Percentiles rank a stretch among this genome's conserved stretches.
phyloP scores from a whole-genome alignment of 208 protist genomes.

The Leishmania arabica region DNA sequence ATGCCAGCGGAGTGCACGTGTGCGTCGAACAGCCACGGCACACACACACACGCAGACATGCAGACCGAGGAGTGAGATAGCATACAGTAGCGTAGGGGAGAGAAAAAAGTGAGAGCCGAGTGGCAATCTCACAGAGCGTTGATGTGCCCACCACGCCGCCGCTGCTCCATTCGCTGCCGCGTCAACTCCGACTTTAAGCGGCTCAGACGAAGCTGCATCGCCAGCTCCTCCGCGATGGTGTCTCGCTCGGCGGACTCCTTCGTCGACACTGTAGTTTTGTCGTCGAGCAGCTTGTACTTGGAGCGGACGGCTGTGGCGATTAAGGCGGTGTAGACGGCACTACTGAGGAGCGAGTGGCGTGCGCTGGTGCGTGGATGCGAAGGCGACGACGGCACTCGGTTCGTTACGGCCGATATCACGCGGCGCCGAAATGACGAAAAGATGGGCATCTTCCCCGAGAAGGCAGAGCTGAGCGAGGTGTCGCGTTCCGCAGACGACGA shows the following conservation, averaged over 20 bases:
- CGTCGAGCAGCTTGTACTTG: constrained; percentile 18
- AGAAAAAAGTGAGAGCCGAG: background rate
- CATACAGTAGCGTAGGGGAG: background rate
- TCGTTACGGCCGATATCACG: background rate
- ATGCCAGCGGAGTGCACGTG: background rate
- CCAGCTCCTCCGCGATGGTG: constrained; percentile 23
- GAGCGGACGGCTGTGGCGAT: constrained; percentile 15
- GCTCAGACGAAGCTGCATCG: constrained; percentile 14
- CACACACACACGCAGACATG: background rate
- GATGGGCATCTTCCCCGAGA: background rate
- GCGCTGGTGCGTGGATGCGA: background rate
- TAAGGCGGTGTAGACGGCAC: constrained; percentile 12
- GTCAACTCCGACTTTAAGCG: constrained; percentile 19
- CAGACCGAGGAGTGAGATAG: background rate
- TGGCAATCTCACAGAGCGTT: background rate
- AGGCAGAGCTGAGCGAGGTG: background rate
- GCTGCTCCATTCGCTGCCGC: constrained; percentile 6
- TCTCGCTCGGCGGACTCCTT: background rate
- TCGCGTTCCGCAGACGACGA: constrained; percentile 13
- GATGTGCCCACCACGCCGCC: background rate
- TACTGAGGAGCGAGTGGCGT: constrained; percentile 2
- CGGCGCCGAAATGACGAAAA: background rate
- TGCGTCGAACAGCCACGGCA: too few relatives aligned
- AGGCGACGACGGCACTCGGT: background rate
- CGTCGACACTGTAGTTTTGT: background rate